A percentile compares a stretch with the other conserved stretches of the same genome.
Evolutionary conservation across 768 basidiomycete species (phyloP).

Genomic region (Lactifluus rugatus): DNA sequence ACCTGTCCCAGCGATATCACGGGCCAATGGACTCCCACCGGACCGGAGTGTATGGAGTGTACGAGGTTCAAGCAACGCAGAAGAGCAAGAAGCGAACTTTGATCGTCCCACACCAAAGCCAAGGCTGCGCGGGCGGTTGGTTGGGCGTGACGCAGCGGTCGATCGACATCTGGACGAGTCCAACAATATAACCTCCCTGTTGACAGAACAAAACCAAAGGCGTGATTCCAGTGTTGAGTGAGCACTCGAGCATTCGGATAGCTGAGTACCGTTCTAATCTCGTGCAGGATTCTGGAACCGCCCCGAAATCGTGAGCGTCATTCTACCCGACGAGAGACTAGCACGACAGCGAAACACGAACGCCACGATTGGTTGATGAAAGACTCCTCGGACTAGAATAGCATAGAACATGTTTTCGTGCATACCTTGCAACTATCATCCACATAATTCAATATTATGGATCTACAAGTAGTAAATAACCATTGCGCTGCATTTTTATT

Average conservation of each 20-base stretch:
- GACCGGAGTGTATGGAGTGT: background rate
- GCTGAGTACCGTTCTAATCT: background rate
- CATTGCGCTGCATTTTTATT: background rate
- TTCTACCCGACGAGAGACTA: background rate
- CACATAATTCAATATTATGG: background rate
- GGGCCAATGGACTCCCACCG: background rate
- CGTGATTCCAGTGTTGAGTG: constrained; percentile 14
- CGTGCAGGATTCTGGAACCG: constrained; percentile 5
- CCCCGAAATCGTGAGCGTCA: background rate
- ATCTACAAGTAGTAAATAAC: background rate
- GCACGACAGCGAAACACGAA: background rate
- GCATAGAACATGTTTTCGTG: background rate
- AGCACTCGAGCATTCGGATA: background rate
- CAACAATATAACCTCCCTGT: background rate
- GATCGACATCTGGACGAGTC: background rate
- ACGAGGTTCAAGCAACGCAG: background rate
- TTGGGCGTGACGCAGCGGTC: background rate
- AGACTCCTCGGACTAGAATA: constrained; percentile 14
- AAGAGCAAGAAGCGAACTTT: background rate
- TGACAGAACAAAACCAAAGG: background rate
- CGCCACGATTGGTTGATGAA: constrained; percentile 13
- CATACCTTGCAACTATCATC: background rate
- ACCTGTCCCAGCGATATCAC: background rate
- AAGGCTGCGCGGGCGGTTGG: background rate
- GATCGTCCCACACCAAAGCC: constrained; percentile 1